Conservation (phyloP, 139 green algal genomes). For the Protoeuglena noctilucae region DNA sequence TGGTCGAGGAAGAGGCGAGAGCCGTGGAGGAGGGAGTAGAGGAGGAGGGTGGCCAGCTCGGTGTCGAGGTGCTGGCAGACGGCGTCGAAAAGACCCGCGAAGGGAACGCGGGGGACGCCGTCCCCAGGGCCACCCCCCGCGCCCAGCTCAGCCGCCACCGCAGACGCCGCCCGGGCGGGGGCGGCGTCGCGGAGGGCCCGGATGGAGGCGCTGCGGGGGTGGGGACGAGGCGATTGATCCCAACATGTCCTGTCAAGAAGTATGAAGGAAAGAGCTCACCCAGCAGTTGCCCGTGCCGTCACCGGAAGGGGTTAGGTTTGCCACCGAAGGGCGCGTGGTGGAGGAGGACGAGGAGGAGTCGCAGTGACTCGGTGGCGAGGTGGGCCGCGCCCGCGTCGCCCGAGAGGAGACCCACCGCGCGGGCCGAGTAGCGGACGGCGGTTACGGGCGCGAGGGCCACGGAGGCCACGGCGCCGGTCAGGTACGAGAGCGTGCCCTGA, state of each 20-base stretch:
- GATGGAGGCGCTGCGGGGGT: not conserved
- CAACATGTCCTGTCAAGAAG: conserved; percentile 10
- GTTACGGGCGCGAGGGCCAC: not conserved
- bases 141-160: not conserved
- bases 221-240: conserved; percentile 8
- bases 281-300: conserved; percentile 13
- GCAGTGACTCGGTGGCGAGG: conserved; percentile 27
- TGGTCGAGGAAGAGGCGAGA: conserved; percentile 28
- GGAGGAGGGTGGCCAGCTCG: conserved; percentile 47
- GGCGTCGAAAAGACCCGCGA: conserved; percentile 20
- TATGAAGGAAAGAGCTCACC: conserved; percentile 17
- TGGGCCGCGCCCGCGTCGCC: conserved; percentile 14
- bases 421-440: not conserved
- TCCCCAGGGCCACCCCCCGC: not conserved
- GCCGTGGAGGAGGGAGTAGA: conserved; percentile 66
- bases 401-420: not conserved
- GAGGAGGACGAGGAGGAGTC: conserved; percentile 40
- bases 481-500: too few relatives aligned
- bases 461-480: not conserved
- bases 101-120: conserved; percentile 15
- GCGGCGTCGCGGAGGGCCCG: not conserved
- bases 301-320: conserved; percentile 31
- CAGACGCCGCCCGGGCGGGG: not conserved
- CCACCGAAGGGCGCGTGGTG: conserved; percentile 25
- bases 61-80: conserved; percentile 12